Evolutionary conservation across 1,139 yeast genomes (phyloP), one percentile per base, ranked within the genome.

Genomic region (Candida labiduridarum): DNA sequence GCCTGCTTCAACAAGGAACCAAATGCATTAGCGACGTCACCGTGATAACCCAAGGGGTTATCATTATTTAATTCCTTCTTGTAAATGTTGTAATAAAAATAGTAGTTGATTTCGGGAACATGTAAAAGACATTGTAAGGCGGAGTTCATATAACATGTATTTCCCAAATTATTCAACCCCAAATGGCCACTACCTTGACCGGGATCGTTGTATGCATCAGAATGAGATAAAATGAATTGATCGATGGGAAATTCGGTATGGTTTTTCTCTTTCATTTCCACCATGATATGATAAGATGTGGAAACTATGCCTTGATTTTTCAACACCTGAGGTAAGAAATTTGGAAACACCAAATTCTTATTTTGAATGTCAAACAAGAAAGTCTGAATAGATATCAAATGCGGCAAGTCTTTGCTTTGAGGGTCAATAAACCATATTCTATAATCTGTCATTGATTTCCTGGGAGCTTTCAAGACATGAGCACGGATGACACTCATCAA

Each of bases 101-200:
- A 94, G 45, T 83, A 78, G 15, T 86, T 82, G 40, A 94, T 69
- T 64, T 91, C 97, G 0, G 96, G 96, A 11, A 92, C 79, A 63
- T 94, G 99, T 0, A 84, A 79, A 46, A 94, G 71, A 63, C 98
- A 94, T 65, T 94, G 99, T 49, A 94, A 72, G 0, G 98, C 97
- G 14, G 97, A 89, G 67, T 94, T 94, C 98, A 94, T 94, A 65
- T 91, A 94, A 65, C 99, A 94, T 0, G 97, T 88, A 63, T 94
- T 94, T 6, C 99, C 99, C 56, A 94, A 72, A 63, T 94, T 94
- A 43, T 79, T 76, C 47, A 94, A 71, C 0, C 99, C 99, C 44
- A 71, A 57, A 47, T 69, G 59, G 1, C 80, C 81, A 16, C 77
- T 74, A 16, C 58, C 53, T 27, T 46, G 43, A 25, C 36, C 46